Evolutionary conservation across 768 basidiomycete species (phyloP).

Genomic region (Naganishia friedmannii): DNA sequence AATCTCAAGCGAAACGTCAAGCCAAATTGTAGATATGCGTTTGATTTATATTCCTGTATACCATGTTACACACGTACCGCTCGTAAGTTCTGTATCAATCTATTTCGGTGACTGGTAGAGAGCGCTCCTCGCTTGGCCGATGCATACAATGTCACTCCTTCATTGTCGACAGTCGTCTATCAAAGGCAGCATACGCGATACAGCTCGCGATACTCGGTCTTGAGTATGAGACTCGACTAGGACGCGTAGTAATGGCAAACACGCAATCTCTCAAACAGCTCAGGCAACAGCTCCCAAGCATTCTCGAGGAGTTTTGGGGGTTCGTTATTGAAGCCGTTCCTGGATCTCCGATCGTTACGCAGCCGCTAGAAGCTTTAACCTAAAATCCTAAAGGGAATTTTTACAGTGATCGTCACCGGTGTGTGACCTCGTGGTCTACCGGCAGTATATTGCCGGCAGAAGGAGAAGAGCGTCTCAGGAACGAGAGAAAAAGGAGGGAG

Average conservation of each 20-base stretch:
- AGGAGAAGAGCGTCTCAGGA: background rate
- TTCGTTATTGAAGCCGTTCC: background rate
- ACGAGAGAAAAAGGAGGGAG: background rate
- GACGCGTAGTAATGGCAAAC: too few relatives aligned
- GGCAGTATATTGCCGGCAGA: background rate
- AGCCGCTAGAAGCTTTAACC: constrained; percentile 4
- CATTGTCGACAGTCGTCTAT: too few relatives aligned
- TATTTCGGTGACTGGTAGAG: background rate
- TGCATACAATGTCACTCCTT: too few relatives aligned
- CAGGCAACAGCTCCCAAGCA: too few relatives aligned
- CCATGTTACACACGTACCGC: background rate
- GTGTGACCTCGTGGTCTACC: background rate
- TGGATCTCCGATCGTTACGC: background rate
- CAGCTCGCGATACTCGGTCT: too few relatives aligned
- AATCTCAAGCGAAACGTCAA: constrained; percentile 44
- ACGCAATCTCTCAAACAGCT: too few relatives aligned
- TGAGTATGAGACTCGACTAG: too few relatives aligned
- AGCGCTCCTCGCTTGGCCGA: background rate
- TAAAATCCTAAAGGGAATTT: too few relatives aligned
- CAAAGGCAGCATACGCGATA: too few relatives aligned
- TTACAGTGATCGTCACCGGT: background rate
- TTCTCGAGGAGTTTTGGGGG: too few relatives aligned
- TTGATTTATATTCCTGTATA: background rate
- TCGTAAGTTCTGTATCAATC: background rate
- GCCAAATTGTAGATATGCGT: constrained; percentile 28